Base-by-base conservation (phyloP, 352 stramenopile genomes). In the Globisporangium orthogonon region DNA sequence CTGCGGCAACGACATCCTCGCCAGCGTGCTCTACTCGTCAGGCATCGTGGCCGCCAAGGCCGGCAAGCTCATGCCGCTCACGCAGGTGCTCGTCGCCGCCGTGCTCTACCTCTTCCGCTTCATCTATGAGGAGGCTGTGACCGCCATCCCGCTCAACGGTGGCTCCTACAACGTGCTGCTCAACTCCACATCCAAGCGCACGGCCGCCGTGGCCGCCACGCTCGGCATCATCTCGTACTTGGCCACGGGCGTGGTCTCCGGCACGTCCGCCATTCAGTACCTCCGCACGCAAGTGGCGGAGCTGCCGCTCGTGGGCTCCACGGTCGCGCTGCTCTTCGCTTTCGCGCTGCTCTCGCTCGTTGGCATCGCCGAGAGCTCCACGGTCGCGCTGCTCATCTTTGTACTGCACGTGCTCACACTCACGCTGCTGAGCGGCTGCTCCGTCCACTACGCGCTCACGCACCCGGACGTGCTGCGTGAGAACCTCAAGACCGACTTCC, bases 111-210 rank as follows among this genome's bases (percentile, higher is more conserved):
- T 77, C 49, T 82, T 76, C 57, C 75, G 76, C 28, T 86, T 86
- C 56, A 93, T 97, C 18, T 96, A 96, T 65, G 76, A 81, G 45
- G 88, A 97, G 59, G 88, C 86, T 5, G 88, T 96, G 35, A 93
- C 76, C 11, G 89, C 89, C 4, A 81, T 97, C 44, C 87, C 87
- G 10, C 76, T 94, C 59, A 96, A 97, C 69, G 89, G 89, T 10
- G 89, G 89, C 17, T 88, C 84, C 10, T 97, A 96, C 69, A 97
- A 95, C 62, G 79, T 88, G 1, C 72, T 97, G 30, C 60, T 97
- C 9, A 96, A 97, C 69, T 90, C 84, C 18, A 96, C 86, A 30
- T 89, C 69, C 29, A 97, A 97, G 67, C 71, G 76, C 41, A 72
- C 91, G n/a, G 87, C 89, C 3, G 83, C 84, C 0, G 69, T 94